A percentile compares a stretch with the other conserved stretches of the same genome.
phyloP scores from a whole-genome alignment of 176 grass and related monocot genomes.

The Stipa capillata region DNA sequence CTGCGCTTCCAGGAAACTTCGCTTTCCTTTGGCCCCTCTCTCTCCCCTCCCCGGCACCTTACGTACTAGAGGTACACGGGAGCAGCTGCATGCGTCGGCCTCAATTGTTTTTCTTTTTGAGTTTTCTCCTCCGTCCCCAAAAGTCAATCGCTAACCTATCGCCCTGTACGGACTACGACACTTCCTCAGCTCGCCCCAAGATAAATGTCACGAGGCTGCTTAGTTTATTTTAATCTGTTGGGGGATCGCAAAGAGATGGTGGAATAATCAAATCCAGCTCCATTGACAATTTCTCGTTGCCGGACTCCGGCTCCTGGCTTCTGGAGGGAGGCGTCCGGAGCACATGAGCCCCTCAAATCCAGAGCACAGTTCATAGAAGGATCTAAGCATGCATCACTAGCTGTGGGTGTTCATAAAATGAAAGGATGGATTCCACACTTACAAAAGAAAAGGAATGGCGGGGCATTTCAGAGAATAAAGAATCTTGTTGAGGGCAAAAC shows the following conservation, averaged over 20 bases:
- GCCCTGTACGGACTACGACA: not conserved
- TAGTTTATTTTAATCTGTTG: not conserved
- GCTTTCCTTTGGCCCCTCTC: not conserved
- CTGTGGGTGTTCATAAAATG: too few species aligned
- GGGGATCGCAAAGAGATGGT: slow-evolving; percentile 5
- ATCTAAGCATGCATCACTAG: too few species aligned
- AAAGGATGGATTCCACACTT: too few species aligned
- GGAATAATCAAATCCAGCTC: not conserved
- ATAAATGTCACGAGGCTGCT: not conserved
- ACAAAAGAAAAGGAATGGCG: too few species aligned
- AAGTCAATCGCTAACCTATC: slow-evolving; percentile 23
- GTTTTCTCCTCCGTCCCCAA: not conserved
- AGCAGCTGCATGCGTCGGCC: not conserved
- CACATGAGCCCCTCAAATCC: too few species aligned
- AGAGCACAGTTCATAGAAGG: too few species aligned
- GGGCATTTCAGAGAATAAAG: too few species aligned
- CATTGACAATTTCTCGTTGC: not conserved
- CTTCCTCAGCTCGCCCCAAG: slow-evolving; percentile 1
- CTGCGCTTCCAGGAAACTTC: slow-evolving; percentile 45
- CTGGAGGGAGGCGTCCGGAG: too few species aligned
- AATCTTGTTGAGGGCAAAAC: too few species aligned
- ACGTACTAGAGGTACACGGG: not conserved
- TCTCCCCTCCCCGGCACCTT: not conserved
- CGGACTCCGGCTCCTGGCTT: too few species aligned
- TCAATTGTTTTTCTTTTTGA: not conserved